Evolutionary conservation across 371 early-diverging fungal species (phyloP).

Genomic region (Mycotypha africana): DNA sequence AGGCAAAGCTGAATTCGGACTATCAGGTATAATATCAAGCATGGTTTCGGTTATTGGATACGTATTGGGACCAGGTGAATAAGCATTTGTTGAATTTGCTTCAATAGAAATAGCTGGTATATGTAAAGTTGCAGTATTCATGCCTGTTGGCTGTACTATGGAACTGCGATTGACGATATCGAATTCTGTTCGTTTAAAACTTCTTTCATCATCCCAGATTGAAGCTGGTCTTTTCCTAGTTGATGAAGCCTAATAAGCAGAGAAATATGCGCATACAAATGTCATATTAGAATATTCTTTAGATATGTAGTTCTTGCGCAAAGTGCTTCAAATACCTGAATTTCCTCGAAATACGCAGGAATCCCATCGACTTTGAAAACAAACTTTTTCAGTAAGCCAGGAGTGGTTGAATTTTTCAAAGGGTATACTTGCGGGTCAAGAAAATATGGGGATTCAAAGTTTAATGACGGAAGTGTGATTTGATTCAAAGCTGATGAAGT

Average conservation of each 20-base stretch:
- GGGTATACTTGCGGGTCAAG: conserved; percentile 19
- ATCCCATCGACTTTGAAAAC: conserved; percentile 11
- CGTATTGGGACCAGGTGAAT: conserved; percentile 7
- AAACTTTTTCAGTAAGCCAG: conserved; percentile 8
- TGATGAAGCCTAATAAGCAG: not conserved
- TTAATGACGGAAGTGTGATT: conserved; percentile 10
- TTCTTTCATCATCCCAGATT: conserved; percentile 19
- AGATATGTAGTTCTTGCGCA: too few relatives aligned
- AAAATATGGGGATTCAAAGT: conserved; percentile 6
- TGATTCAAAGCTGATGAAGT: conserved; percentile 1
- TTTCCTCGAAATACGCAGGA: conserved; percentile 14
- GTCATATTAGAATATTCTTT: too few relatives aligned
- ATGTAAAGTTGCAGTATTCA: too few relatives aligned
- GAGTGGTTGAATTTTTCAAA: conserved; percentile 12
- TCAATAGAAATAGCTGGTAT: too few relatives aligned
- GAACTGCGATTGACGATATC: not conserved
- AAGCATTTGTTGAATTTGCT: not conserved
- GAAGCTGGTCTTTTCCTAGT: conserved; percentile 21
- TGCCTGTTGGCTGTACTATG: too few relatives aligned
- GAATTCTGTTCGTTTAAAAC: conserved; percentile 15
- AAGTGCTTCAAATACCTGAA: too few relatives aligned
- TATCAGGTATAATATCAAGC: conserved; percentile 15
- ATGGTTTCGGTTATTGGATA: conserved; percentile 3
- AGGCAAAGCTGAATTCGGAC: conserved; percentile 30
- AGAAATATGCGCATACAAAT: too few relatives aligned